Base-by-base conservation (phyloP, 1,284 basidiomycete species). In the Xerocomus minutiporus region DNA sequence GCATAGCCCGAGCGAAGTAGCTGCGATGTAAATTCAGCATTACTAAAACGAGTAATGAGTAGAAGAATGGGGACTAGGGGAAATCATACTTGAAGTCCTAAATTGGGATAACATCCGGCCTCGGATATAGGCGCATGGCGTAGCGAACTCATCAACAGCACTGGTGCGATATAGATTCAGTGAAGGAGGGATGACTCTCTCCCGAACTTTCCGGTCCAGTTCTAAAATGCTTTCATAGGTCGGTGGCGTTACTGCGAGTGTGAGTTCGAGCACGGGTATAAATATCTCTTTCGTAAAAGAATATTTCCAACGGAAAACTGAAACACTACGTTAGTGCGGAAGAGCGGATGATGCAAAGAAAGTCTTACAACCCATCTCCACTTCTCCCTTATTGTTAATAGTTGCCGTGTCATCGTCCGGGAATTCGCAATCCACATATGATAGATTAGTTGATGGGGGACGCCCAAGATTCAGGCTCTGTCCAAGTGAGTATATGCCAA, bases 1-100 rank as follows among this genome's bases (percentile, higher is more conserved):
- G 68, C 74, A 84, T 76, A 2, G 83, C 80, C 54, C 81, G 79
- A 0, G 79, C 79, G 57, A 84, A 84, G 68, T 80, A 84, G 54
- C 77, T 81, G 49, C 82, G 73, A 58, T 84, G 81, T 32, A 83
- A 71, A 59, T 78, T 80, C 11, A 83, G 57, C 51, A 83, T 70
- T 25, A 75, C 81, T 83, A 46, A 29, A 48, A 36, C 3, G 12
- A 13, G 3, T 29, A 13, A 15, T 68, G 20, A 66, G 57, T 42
- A 8, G 15, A 51, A 34, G 20, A 29, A 44, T 29, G 29, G 5
- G 42, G 31, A 38, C n/a, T 34, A 25, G 35, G 46, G 15, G 20
- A 38, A 46, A 48, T 69, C 75, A 57, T 51, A 71, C 79, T 72
- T 35, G 77, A 59, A 26, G 77, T 73, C 48, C 80, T 78, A 57